phyloP scores from a whole-genome alignment of 441 rosid species.

The Arabidopsis hybrid region DNA sequence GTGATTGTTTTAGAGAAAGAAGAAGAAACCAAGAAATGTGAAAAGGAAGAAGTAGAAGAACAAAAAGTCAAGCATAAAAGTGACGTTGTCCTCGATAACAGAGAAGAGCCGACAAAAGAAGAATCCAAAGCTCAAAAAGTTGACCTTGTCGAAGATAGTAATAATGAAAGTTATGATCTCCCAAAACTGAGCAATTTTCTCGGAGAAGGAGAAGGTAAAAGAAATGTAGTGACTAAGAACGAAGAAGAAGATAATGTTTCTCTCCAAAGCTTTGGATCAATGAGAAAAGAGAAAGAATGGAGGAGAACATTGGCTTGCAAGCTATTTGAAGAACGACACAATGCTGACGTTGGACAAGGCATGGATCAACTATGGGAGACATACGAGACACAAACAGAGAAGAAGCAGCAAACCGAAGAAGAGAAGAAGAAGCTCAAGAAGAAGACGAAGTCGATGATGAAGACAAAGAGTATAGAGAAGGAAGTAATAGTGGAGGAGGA shows the following conservation, averaged over 20 bases:
- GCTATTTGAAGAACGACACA: conserved; percentile 86
- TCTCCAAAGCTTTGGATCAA: conserved; percentile 71
- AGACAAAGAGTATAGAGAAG: conserved; percentile 40
- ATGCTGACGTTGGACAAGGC: conserved; percentile 61
- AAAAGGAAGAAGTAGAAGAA: conserved; percentile 49
- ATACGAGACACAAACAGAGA: conserved; percentile 63
- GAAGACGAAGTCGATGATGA: conserved; percentile 30
- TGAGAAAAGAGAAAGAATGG: conserved; percentile 91
- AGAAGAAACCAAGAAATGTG: conserved; percentile 45
- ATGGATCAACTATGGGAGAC: conserved; percentile 98
- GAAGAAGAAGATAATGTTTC: conserved; percentile 38
- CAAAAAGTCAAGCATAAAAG: conserved; percentile 48
- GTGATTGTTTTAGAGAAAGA: conserved; percentile 20
- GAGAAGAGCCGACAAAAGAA: conserved; percentile 45
- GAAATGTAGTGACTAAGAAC: conserved; percentile 29
- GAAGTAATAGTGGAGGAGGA: conserved; percentile 48
- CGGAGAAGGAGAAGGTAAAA: conserved; percentile 35
- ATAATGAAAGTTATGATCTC: conserved; percentile 40
- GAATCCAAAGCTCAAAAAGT: conserved; percentile 62
- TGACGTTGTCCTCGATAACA: conserved; percentile 33
- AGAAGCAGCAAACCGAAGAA: conserved; percentile 41
- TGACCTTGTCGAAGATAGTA: conserved; percentile 40
- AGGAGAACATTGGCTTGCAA: conserved; percentile 92
- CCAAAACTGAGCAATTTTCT: conserved; percentile 44
- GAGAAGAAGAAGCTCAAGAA: conserved; percentile 50